Evolutionary conservation across 2,329 filamentous ascomycete species (phyloP).

Genomic region (Penicillium sp.): DNA sequence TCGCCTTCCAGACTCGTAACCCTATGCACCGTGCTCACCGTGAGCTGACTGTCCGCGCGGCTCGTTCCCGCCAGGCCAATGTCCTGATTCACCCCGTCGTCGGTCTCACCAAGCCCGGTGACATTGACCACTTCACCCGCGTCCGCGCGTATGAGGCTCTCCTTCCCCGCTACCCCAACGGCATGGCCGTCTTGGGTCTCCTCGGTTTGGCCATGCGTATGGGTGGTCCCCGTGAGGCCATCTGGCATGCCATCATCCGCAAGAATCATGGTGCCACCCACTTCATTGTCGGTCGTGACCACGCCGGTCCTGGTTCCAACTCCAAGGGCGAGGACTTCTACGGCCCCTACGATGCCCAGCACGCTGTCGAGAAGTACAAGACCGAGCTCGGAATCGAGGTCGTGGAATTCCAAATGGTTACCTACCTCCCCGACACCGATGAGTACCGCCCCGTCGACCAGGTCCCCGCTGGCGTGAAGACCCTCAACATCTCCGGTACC

Average conservation of each 20-base stretch:
- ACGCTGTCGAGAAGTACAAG: slow-evolving; percentile 93
- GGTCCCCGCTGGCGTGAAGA: slow-evolving; percentile 78
- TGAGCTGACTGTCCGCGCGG: slow-evolving; percentile 95
- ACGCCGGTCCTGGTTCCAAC: slow-evolving; percentile 97
- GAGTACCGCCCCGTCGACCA: slow-evolving; percentile 94
- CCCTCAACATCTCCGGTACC: slow-evolving; percentile 80
- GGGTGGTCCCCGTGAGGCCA: slow-evolving; percentile 95
- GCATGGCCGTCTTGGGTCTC: slow-evolving; percentile 95
- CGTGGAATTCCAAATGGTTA: slow-evolving; percentile 99
- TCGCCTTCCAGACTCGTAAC: slow-evolving; percentile 98
- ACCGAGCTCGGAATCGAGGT: slow-evolving; percentile 98
- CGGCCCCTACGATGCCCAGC: slow-evolving; percentile 94
- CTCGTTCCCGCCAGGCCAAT: slow-evolving; percentile 93
- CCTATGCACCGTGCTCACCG: slow-evolving; percentile 99
- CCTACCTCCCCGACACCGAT: slow-evolving; percentile 93
- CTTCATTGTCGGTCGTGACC: slow-evolving; percentile 98
- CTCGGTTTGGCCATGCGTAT: slow-evolving; percentile 97
- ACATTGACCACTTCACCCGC: slow-evolving; percentile 99
- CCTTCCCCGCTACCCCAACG: slow-evolving; percentile 94
- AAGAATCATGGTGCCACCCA: slow-evolving; percentile 99
- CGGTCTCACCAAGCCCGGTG: slow-evolving; percentile 95
- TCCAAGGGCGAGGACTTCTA: slow-evolving; percentile 96
- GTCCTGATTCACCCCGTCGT: slow-evolving; percentile 99
- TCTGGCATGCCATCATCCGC: slow-evolving; percentile 99
- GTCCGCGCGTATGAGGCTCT: slow-evolving; percentile 98